phyloP scores from a whole-genome alignment of 2,329 filamentous ascomycete species.

The Phyllosticta capitalensis region DNA sequence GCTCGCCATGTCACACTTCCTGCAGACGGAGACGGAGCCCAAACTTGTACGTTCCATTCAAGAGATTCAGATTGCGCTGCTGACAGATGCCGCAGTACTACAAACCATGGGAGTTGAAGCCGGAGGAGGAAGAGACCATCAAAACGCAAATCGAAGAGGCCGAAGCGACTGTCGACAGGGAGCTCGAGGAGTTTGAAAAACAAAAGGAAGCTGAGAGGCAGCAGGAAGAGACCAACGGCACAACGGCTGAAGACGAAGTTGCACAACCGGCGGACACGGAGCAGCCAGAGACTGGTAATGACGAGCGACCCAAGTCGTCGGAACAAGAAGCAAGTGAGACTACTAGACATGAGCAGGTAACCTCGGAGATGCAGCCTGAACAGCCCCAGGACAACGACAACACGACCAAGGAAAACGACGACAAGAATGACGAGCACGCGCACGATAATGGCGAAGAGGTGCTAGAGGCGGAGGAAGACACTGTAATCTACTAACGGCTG shows the following conservation, averaged over 20 bases:
- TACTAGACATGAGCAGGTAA: background rate
- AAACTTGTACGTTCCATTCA: slow-evolving; percentile 53
- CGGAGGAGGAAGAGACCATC: slow-evolving; percentile 61
- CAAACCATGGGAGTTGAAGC: slow-evolving; percentile 67
- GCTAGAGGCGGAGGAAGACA: slow-evolving; percentile 79
- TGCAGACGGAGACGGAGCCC: slow-evolving; percentile 64
- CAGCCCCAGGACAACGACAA: slow-evolving; percentile 12
- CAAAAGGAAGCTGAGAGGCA: slow-evolving; percentile 19
- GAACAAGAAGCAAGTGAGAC: slow-evolving; percentile 6
- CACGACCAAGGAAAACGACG: slow-evolving; percentile 20
- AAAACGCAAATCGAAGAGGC: slow-evolving; percentile 59
- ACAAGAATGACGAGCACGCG: slow-evolving; percentile 15
- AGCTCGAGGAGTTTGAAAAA: slow-evolving; percentile 54
- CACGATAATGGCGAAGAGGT: slow-evolving; percentile 67
- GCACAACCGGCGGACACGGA: slow-evolving; percentile 7
- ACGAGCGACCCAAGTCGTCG: slow-evolving; percentile 16
- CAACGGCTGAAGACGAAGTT: background rate
- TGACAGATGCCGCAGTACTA: slow-evolving; percentile 55
- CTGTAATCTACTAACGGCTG: slow-evolving; percentile 67
- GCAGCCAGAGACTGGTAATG: slow-evolving; percentile 16
- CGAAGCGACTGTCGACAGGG: slow-evolving; percentile 53
- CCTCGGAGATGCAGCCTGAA: background rate
- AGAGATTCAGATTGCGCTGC: background rate
- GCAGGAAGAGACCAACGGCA: slow-evolving; percentile 10
- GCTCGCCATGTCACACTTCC: slow-evolving; percentile 59